Evolutionary conservation across 2,329 filamentous ascomycete species (phyloP).

Genomic region (Cordyceps farinosa): DNA sequence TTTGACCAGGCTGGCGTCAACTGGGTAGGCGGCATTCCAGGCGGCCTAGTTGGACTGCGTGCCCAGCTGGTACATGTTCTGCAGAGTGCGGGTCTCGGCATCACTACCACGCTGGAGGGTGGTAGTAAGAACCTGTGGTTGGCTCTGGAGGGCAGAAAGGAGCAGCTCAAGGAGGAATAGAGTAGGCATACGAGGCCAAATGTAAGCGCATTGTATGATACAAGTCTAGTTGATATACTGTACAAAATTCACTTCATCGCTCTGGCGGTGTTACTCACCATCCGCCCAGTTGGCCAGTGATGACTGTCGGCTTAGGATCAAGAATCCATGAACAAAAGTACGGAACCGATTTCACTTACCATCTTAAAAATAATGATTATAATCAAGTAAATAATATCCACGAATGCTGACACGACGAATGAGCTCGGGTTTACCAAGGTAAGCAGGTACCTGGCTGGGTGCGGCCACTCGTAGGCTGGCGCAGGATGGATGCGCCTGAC

Average conservation of each 20-base stretch:
- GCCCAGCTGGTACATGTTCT: conserved; percentile 78
- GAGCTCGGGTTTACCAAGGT: neutral
- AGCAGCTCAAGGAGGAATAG: conserved; percentile 66
- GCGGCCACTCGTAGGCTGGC: neutral
- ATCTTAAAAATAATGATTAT: too few relatives aligned
- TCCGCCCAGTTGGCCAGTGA: neutral
- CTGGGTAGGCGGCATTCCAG: conserved; percentile 70
- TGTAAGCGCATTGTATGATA: conserved; percentile 4
- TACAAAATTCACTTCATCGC: neutral
- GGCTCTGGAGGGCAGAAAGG: conserved; percentile 77
- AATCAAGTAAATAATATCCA: too few relatives aligned
- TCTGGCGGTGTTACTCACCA: neutral
- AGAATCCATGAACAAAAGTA: neutral
- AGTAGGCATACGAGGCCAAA: neutral
- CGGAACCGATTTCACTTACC: too few relatives aligned
- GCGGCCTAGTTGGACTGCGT: conserved; percentile 75
- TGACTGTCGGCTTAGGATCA: too few relatives aligned
- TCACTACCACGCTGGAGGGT: conserved; percentile 77
- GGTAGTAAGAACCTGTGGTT: conserved; percentile 80
- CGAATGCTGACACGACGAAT: too few relatives aligned
- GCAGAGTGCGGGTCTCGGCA: conserved; percentile 71
- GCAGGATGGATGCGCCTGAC: conserved; percentile 5
- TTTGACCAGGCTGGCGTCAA: conserved; percentile 70
- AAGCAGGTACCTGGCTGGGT: neutral
- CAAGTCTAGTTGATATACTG: neutral